Percentiles rank a stretch among this genome's conserved stretches.
phyloP scores from a whole-genome alignment of 108 stramenopile species.

The Nannochloropsis salina region DNA sequence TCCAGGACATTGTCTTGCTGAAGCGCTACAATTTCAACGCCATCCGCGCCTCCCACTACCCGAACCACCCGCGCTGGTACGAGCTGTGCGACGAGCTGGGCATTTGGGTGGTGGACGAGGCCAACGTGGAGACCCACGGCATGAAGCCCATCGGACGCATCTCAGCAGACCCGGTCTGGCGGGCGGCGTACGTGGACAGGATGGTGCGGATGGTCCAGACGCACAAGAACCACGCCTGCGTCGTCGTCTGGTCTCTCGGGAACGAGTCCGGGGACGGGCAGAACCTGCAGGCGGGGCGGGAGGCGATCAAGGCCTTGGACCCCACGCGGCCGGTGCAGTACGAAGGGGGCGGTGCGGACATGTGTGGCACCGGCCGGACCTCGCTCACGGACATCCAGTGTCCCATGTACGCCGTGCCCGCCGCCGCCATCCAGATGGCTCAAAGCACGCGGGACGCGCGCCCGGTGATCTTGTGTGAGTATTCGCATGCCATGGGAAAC shows the following conservation, averaged over 20 bases:
- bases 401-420: conserved; percentile 84
- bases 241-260: conserved; percentile 82
- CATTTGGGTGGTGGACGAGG: conserved; percentile 89
- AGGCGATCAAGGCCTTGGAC: conserved; percentile 62
- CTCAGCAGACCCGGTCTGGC: conserved; percentile 57
- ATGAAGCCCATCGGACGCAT: conserved; percentile 51
- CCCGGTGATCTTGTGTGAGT: conserved; percentile 87
- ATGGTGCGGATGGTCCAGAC: conserved; percentile 66
- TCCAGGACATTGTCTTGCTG: conserved; percentile 44
- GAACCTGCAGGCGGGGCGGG: conserved; percentile 58
- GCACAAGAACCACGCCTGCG: conserved; percentile 82
- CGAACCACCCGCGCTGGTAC: conserved; percentile 77
- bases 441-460: conserved; percentile 61
- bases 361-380: conserved; percentile 55
- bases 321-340: conserved; percentile 67
- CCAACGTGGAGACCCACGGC: conserved; percentile 94
- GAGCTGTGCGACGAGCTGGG: conserved; percentile 81
- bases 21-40: conserved; percentile 87
- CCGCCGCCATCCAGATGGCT: conserved; percentile 54
- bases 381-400: conserved; percentile 78
- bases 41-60: conserved; percentile 86
- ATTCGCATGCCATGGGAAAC: conserved; percentile 94
- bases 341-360: conserved; percentile 59
- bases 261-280: conserved; percentile 83
- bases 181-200: conserved; percentile 63